A percentile compares a stretch with the other conserved stretches of the same genome.
Evolutionary conservation across 805 yeast species (phyloP).

Genomic region (Zygoascus bituminiphila): DNA sequence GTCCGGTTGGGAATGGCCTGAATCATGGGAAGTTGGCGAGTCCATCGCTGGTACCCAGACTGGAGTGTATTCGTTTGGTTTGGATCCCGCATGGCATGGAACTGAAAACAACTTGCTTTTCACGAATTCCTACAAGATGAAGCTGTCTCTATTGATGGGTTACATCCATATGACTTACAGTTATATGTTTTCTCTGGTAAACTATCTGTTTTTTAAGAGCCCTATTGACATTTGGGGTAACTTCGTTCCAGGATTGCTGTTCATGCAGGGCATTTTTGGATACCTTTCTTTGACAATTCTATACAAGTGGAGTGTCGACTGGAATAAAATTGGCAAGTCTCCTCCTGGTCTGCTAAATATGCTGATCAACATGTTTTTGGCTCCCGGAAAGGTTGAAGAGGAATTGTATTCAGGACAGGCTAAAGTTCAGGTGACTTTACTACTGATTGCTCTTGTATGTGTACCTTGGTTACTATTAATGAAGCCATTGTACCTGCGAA

Average conservation of each 20-base stretch:
- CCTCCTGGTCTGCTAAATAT: constrained; percentile 93
- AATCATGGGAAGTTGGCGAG: constrained; percentile 59
- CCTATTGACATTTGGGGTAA: constrained; percentile 81
- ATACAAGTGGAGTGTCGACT: constrained; percentile 91
- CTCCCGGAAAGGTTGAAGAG: constrained; percentile 85
- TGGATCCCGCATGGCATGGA: constrained; percentile 97
- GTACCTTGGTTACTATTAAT: constrained; percentile 86
- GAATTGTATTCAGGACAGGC: constrained; percentile 75
- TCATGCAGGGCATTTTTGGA: constrained; percentile 96
- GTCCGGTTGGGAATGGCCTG: constrained; percentile 95
- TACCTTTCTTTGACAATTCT: constrained; percentile 78
- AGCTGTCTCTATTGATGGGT: constrained; percentile 89
- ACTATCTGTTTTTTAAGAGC: constrained; percentile 61
- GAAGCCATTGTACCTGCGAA: constrained; percentile 70
- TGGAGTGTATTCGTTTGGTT: constrained; percentile 74
- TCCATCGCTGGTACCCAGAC: constrained; percentile 54
- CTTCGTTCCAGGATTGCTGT: constrained; percentile 86
- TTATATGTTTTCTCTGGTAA: constrained; percentile 73
- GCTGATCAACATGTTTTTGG: constrained; percentile 89
- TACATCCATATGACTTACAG: constrained; percentile 92
- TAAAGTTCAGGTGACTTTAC: constrained; percentile 59
- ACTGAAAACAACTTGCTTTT: constrained; percentile 85
- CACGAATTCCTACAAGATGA: constrained; percentile 96
- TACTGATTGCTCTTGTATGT: constrained; percentile 72
- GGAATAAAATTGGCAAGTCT: constrained; percentile 66